Percentiles rank a stretch among this genome's conserved stretches.
These are phyloP conservation scores for Handroanthus guayacan DNA, from an alignment of 257 asterid species.

Conservation along the genomic window DNA sequence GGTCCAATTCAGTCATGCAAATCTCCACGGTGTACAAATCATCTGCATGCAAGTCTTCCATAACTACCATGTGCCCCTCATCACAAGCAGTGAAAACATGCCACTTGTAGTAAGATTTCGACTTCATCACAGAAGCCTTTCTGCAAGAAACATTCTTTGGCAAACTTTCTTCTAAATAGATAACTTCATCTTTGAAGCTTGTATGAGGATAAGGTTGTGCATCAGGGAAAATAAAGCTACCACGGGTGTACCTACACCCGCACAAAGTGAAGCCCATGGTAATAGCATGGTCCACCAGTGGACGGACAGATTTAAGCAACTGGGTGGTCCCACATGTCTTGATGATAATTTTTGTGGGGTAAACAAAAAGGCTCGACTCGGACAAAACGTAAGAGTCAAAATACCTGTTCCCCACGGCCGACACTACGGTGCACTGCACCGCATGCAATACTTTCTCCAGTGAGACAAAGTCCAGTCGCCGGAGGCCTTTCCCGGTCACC, in stretches of 20 bases:
- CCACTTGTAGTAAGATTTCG: slow-evolving; percentile 81
- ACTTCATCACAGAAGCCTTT: slow-evolving; percentile 70
- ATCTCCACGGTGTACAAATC: slow-evolving; percentile 71
- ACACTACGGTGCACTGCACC: slow-evolving; percentile 94
- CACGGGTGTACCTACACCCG: slow-evolving; percentile 91
- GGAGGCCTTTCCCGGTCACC: slow-evolving; percentile 62
- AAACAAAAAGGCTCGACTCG: slow-evolving; percentile 84
- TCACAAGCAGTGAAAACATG: slow-evolving; percentile 79
- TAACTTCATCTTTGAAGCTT: slow-evolving; percentile 75
- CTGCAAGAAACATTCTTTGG: slow-evolving; percentile 56
- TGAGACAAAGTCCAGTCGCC: slow-evolving; percentile 59
- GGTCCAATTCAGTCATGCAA: slow-evolving; percentile 92
- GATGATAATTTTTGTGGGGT: slow-evolving; percentile 85
- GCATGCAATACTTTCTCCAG: slow-evolving; percentile 74
- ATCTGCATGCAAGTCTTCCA: slow-evolving; percentile 32
- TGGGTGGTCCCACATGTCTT: slow-evolving; percentile 98
- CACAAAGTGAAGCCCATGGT: slow-evolving; percentile 64
- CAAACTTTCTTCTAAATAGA: slow-evolving; percentile 57
- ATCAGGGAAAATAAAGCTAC: slow-evolving; percentile 88
- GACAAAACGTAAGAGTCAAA: slow-evolving; percentile 90
- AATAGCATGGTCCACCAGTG: slow-evolving; percentile 54
- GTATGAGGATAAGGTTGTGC: slow-evolving; percentile 89
- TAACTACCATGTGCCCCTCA: slow-evolving; percentile 32
- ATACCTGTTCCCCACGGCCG: slow-evolving; percentile 76
- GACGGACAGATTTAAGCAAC: slow-evolving; percentile 76